Base-by-base conservation (phyloP, 2,329 filamentous ascomycete species). In the Aureobasidium sp. region DNA sequence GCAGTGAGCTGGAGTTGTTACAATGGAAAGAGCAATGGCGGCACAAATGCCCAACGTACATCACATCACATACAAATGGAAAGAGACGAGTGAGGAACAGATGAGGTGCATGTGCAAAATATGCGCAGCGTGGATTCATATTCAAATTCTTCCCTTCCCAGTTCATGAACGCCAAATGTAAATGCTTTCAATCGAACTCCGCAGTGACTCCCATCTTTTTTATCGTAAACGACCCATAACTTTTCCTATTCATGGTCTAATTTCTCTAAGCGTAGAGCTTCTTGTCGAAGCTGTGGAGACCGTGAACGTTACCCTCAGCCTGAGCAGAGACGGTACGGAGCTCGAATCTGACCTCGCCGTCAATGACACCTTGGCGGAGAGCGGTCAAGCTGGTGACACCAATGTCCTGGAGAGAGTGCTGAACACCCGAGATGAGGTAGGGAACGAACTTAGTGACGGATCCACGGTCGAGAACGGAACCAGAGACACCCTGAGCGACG, bases 251-350 rank as follows among this genome's bases (percentile, higher is more conserved):
- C 8, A 40, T 49, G 43, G n/a, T 40, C 19, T 33, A 25, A 31
- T 19, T 23, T 43, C 29, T 47, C 60, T 68, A 96, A 69, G 91
- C 90, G 78, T 95, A 99, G 67, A 99, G 88, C 84, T 97, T 99
- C 88, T 99, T 99, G 82, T 97, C 94, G 74, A 95, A 97, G 74
- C 90, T 93, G 80, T 97, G 91, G 82, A 99, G 91, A 62, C 85
- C 84, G 79, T 97, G 95, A 64, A 99, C 92, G 73, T 93, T 94
- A 65, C 94, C 94, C 81, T 99, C 94, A 62, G 95, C 83, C 83
- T 96, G 91, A 54, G 94, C 94, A 75, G 91, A 96, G 62, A 91
- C 88, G 63, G 91, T 97, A 69, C 94, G 84, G 70, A 97, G 82
- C 81, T 99, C 94, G 73, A 99, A 99, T 70, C 94, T 85, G 60